Base-by-base conservation (phyloP, 2,329 filamentous ascomycete genomes). In the Monilinia polystroma region DNA sequence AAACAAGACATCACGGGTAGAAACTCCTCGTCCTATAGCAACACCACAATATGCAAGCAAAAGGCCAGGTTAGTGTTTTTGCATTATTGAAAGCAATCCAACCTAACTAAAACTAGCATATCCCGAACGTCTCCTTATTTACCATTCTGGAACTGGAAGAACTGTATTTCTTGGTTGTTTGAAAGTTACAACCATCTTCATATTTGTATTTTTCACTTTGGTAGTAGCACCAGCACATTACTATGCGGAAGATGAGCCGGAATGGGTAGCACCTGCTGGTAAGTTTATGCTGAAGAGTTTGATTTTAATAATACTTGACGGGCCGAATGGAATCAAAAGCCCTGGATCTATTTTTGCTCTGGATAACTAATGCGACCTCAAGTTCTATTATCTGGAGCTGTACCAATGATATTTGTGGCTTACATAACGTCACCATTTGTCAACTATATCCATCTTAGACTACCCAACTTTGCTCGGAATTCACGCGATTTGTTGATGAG, bases 361-460 rank as follows among this genome's bases (percentile, higher is more conserved):
- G 20, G 20, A 11, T 43, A 52, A 56, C 56, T 66, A 60, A 72
- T 66, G 67, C 41, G 38, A 58, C 47, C 16, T 70, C 6, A 60
- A 89, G 87, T 87, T 66, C 78, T 84, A 58, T 73, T 85, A 62
- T 86, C 83, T 69, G 87, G 89, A 71, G 76, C 88, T 49, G 77
- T 90, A 11, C 91, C 91, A 3, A 79, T 92, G 72, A 67, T 86
- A 47, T 85, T 88, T 73, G 82, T 92, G 29, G 81, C 84, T 47
- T 89, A 87, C 76, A 84, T 84, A 57, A 87, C 88, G 2, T 82
- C 85, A 0, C 90, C 91, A 3, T 91, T 90, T 74, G 90, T 94
- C 10, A 87, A 87, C 52, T 87, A 88, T 74, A 82, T 95, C 68
- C 86, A 90, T 76, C 79, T 95, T 60, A 84, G 85, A 29, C 81